Percentiles rank a stretch among this genome's conserved stretches.
Conservation (phyloP, 148 eudicot genomes). For the Persicaria maculosa region DNA sequence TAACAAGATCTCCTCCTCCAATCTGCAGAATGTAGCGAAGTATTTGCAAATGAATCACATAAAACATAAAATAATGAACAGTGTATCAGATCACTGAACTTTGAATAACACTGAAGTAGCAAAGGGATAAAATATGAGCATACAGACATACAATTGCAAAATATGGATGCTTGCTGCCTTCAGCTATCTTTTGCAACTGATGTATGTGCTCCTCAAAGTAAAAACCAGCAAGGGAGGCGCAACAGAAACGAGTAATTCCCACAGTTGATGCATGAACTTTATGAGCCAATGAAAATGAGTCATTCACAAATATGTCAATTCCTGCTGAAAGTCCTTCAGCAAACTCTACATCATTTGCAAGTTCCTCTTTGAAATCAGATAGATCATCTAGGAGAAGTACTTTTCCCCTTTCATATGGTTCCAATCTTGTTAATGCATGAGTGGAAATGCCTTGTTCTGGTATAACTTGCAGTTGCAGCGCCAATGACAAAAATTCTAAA, state of each 20-base stretch:
- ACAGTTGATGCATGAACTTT: constrained; percentile 83
- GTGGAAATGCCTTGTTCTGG: constrained; percentile 27
- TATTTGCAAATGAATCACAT: constrained; percentile 5
- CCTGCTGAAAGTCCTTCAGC: constrained; percentile 42
- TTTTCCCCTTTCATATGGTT: constrained; percentile 21
- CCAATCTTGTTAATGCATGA: constrained; percentile 19
- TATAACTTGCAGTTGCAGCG: constrained; percentile 51
- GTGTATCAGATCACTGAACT: not conserved
- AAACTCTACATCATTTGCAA: constrained; percentile 59
- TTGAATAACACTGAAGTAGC: not conserved
- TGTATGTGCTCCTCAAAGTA: constrained; percentile 51
- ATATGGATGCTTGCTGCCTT: constrained; percentile 35
- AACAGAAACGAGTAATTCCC: constrained; percentile 71
- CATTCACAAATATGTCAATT: constrained; percentile 78
- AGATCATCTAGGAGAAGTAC: constrained; percentile 60
- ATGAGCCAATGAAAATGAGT: constrained; percentile 71
- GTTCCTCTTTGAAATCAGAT: constrained; percentile 43
- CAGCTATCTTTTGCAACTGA: constrained; percentile 39
- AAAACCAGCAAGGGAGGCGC: constrained; percentile 70
- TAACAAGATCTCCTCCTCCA: constrained; percentile 63
- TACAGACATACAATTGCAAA: constrained; percentile 50
- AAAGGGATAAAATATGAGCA: not conserved
- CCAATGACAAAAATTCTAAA: constrained; percentile 52
- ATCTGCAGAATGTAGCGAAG: constrained; percentile 37
- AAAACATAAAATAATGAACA: not conserved